Base-by-base conservation (phyloP, 495 filamentous ascomycete genomes). In the Patellaria atrata region DNA sequence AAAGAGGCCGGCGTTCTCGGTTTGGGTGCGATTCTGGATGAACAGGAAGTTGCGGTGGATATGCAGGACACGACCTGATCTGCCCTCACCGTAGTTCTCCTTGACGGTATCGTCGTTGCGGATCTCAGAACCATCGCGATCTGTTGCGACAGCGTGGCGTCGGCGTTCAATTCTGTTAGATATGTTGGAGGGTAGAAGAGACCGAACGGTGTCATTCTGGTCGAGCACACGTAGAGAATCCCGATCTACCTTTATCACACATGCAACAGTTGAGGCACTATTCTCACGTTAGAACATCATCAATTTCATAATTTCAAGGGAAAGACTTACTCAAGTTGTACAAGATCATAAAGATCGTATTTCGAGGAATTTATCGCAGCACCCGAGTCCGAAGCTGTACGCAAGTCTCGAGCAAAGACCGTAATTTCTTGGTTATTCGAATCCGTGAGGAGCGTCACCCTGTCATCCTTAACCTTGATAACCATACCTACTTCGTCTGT, bases 401-500 rank as follows among this genome's bases (percentile, higher is more conserved):
- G 71, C 23, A 99, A 64, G 56, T 99, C 91, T 49, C 92, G 94
- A 58, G 86, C 94, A 61, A 99, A 99, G 2, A 99, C 87, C 0
- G 86, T 94, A 39, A 99, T 82, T 55, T 96, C 91, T 34, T 77
- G 73, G 59, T 85, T 84, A 33, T 68, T 85, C 47, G 85, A 77
- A 57, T 99, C 91, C 34, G 77, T 91, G 19, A 96, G 59, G 34
- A 99, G 58, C 1, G 91, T 96, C 28, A 99, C 85, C 14, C 77
- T 73, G 53, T 96, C 91, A 19, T 85, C 79, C 40, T 71, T 75
- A 41, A 94, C 89, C 53, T 82, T 78, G 27, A 94, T 82, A 9
- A 99, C 86, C 79, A 94, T 92, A 49, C 91, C 91, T 29, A 93
- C 73, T 58, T 94, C 91, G 46, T 96, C 89, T 35, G 77, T 69